phyloP scores from a whole-genome alignment of 805 yeast species.

The Candida endomychidarum region DNA sequence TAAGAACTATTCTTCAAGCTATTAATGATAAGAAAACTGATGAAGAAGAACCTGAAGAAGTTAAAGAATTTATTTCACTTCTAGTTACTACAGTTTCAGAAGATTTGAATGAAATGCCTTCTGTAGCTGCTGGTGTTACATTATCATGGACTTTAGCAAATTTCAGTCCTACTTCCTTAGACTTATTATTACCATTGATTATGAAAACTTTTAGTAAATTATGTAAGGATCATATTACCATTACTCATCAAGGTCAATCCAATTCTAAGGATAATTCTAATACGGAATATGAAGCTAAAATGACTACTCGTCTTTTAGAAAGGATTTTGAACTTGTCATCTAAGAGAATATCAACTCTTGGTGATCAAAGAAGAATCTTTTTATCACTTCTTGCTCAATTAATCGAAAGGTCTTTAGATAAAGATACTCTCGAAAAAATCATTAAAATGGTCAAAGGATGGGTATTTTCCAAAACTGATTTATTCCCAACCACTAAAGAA shows the following conservation, averaged over 20 bases:
- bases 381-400: slow-evolving; percentile 82
- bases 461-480: slow-evolving; percentile 81
- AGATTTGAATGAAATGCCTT: slow-evolving; percentile 70
- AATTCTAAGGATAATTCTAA: slow-evolving; percentile 30
- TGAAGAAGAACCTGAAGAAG: slow-evolving; percentile 60
- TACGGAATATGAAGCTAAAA: slow-evolving; percentile 71
- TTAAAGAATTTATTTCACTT: slow-evolving; percentile 58
- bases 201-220: slow-evolving; percentile 88
- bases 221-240: slow-evolving; percentile 80
- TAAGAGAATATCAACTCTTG: slow-evolving; percentile 77
- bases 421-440: slow-evolving; percentile 68
- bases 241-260: slow-evolving; percentile 51
- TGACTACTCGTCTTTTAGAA: slow-evolving; percentile 73
- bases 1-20: slow-evolving; percentile 67
- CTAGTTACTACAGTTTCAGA: slow-evolving; percentile 72
- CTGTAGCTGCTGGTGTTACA: slow-evolving; percentile 85
- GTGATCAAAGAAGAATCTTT: slow-evolving; percentile 91
- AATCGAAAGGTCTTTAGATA: slow-evolving; percentile 84
- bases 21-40: slow-evolving; percentile 47
- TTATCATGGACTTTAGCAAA: slow-evolving; percentile 78
- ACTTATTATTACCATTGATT: slow-evolving; percentile 69
- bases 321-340: slow-evolving; percentile 77
- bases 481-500: slow-evolving; percentile 93
- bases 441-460: slow-evolving; percentile 78
- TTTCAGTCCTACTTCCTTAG: slow-evolving; percentile 70